Evolutionary conservation across 129 eudicot species (phyloP), one percentile per base, ranked within the genome.

Genomic region (Dittrichia graveolens): DNA sequence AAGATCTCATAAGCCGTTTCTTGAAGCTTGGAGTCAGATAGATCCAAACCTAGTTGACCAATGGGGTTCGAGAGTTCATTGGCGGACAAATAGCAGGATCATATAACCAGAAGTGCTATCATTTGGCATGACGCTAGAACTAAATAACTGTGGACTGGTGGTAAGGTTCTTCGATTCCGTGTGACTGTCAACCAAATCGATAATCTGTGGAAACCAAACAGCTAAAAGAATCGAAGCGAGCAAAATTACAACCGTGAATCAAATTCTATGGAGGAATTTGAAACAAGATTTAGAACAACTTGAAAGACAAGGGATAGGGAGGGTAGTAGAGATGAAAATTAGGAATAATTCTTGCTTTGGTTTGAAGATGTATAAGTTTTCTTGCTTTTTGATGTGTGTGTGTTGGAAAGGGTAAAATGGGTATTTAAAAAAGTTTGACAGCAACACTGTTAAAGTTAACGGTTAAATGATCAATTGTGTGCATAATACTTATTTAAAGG

Each of bases 1-100:
- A 91, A 88, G 75, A 91, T 74, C 83, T 91, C 97, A 44, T 91
- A 91, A 0, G 97, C 88, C 4, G 96, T 88, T 71, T 88, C 95
- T 24, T 89, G 87, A 73, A 88, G 95, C 75, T 91, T 96, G 50
- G 85, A 63, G 40, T 81, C 80, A 0, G 95, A 48, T 13, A 87
- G 73, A 57, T 72, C 75, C 34, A 77, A 12, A 14, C 79, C 83
- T 15, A 82, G 80, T 67, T 80, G 75, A 41, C 82, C 88, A 42
- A 91, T 83, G 2, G 95, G 97, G 72, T 80, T 75, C 35, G 77
- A 58, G 4, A 82, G 75, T 18, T 65, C 69, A 5, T 59, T 78
- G 41, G 79, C 44, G 10, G 80, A 67, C 13, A 69, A n/a, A 13
- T n/a, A 57, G 54, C 8, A 80, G 73, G 37, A 76, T 45, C 45